Conservation (phyloP, 2,329 filamentous ascomycete genomes). For the Scedosporium apiospermum region DNA sequence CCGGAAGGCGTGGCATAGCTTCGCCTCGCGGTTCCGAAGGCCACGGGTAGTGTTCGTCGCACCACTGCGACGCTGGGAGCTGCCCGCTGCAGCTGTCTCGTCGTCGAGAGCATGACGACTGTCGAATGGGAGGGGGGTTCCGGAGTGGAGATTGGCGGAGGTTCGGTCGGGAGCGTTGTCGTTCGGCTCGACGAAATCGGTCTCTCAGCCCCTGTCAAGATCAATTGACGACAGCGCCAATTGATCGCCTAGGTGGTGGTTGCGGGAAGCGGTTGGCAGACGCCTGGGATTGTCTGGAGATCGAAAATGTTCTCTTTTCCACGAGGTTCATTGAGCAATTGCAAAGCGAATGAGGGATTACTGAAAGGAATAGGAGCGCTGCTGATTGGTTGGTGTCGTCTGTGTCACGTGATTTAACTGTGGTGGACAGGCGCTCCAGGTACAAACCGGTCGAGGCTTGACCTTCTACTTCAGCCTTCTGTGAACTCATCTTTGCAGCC, state of each 20-base stretch:
- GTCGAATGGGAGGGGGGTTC: not conserved
- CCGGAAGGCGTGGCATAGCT: constrained; percentile 62
- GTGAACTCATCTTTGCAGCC: too few species aligned
- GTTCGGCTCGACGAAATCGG: not conserved
- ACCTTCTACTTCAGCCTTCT: too few species aligned
- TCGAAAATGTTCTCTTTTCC: constrained; percentile 1
- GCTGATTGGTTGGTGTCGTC: not conserved
- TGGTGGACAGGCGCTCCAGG: not conserved
- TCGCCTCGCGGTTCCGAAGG: constrained; percentile 18
- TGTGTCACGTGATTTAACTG: not conserved
- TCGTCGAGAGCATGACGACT: constrained; percentile 13
- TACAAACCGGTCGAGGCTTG: too few species aligned
- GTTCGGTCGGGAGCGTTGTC: not conserved
- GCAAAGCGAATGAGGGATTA: constrained; percentile 2
- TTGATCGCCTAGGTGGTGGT: not conserved
- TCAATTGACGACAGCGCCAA: not conserved
- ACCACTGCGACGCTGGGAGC: not conserved
- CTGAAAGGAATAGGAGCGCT: constrained; percentile 2
- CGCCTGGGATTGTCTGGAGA: not conserved
- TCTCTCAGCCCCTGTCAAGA: not conserved
- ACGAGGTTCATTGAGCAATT: not conserved
- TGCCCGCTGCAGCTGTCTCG: constrained; percentile 9
- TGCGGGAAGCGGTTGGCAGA: not conserved
- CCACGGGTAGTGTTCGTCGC: constrained; percentile 7
- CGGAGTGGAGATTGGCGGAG: not conserved